These are phyloP conservation scores for Zostera marina DNA, from an alignment of 116 monocot species.

Conservation along the genomic window DNA sequence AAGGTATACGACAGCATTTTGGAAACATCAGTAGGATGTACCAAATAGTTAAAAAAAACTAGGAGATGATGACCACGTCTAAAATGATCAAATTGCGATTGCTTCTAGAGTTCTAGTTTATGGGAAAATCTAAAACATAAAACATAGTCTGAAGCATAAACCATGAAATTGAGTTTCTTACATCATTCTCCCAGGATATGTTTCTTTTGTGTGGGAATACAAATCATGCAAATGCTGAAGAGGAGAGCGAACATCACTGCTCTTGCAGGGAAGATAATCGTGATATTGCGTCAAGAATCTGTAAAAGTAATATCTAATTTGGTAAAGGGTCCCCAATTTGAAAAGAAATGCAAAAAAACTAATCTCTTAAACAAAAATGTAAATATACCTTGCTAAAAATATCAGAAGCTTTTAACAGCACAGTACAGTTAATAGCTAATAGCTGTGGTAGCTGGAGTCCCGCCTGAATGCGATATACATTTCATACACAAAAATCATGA, in stretches of 20 bases:
- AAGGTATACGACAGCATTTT: no score
- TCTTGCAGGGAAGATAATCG: constrained; percentile 32
- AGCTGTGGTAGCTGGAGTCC: constrained; percentile 42
- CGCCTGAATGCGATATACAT: constrained; percentile 15
- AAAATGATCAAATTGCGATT: neutral
- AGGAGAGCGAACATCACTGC: constrained; percentile 14
- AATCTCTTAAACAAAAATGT: no score
- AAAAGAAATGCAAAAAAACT: no score
- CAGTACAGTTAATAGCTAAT: constrained; percentile 62
- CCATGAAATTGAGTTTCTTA: constrained; percentile 16
- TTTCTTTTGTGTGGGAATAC: constrained; percentile 32
- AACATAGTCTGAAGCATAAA: neutral
- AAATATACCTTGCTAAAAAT: constrained; percentile 68
- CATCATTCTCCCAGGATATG: constrained; percentile 37
- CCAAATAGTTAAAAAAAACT: neutral
- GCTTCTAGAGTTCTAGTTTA: neutral
- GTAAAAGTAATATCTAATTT: constrained; percentile 3
- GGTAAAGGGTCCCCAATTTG: no score
- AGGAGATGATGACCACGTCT: neutral
- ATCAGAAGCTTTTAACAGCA: constrained; percentile 45
- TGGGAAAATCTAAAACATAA: neutral
- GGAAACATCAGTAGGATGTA: no score
- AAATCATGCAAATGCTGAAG: constrained; percentile 49
- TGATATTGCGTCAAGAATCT: constrained; percentile 58
- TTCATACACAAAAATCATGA: neutral